A percentile compares a stretch with the other conserved stretches of the same genome.
These are phyloP conservation scores for Microbotryum violaceum DNA, from an alignment of 1,284 basidiomycete species.

Conservation along the genomic window DNA sequence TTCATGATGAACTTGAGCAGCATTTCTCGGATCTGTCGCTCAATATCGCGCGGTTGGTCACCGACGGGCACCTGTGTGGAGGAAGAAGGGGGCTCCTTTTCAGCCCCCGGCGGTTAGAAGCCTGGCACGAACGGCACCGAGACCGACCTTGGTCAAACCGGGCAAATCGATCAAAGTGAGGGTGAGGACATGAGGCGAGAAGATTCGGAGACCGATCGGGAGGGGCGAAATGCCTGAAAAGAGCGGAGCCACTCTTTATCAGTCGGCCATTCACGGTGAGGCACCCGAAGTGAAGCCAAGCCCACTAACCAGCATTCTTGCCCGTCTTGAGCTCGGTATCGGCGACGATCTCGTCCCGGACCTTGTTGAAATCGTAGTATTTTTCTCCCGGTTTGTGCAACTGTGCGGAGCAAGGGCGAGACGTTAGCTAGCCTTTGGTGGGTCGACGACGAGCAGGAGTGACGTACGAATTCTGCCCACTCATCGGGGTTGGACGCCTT, in stretches of 20 bases:
- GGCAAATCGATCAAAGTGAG: conserved; percentile 95
- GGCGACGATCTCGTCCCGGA: conserved; percentile 87
- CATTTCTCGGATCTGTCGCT: conserved; percentile 97
- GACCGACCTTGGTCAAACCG: conserved; percentile 71
- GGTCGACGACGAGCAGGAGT: background rate
- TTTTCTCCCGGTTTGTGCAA: conserved; percentile 76
- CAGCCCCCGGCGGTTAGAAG: background rate
- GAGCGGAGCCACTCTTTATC: background rate
- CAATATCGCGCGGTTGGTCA: conserved; percentile 95
- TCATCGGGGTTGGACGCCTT: conserved; percentile 77
- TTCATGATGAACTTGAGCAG: conserved; percentile 90
- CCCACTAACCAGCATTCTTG: conserved; percentile 64
- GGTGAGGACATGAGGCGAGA: conserved; percentile 91
- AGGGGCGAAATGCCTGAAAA: conserved; percentile 76
- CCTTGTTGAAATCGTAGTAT: conserved; percentile 95
- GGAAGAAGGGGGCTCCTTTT: background rate
- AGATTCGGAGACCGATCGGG: conserved; percentile 95
- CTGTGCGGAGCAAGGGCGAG: conserved; percentile 2
- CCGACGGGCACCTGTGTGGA: conserved; percentile 67
- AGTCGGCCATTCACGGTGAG: background rate
- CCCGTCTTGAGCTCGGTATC: conserved; percentile 98
- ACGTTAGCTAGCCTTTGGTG: background rate
- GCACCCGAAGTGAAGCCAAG: background rate
- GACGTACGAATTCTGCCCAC: conserved; percentile 88
- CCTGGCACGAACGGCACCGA: background rate